phyloP scores from a whole-genome alignment of 1,284 basidiomycete species.

The Psilocybe mexicana region DNA sequence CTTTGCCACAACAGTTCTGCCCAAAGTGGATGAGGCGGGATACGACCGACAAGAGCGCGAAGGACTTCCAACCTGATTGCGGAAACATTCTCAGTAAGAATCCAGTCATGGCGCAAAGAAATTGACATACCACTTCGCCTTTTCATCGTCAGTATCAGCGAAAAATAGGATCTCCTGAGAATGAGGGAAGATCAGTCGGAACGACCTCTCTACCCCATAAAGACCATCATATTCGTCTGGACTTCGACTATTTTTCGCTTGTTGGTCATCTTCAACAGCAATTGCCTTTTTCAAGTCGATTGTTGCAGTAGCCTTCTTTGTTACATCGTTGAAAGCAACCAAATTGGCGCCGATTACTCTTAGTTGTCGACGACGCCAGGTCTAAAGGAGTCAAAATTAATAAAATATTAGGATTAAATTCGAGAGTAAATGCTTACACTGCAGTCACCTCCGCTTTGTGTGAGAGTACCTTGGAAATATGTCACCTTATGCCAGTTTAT shows the following conservation, averaged over 20 bases:
- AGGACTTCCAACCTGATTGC: conserved; percentile 76
- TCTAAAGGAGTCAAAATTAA: conserved; percentile 42
- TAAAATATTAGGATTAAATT: background rate
- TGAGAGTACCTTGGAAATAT: conserved; percentile 91
- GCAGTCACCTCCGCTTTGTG: conserved; percentile 96
- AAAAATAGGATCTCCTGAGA: conserved; percentile 87
- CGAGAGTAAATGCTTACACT: conserved; percentile 50
- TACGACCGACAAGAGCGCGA: conserved; percentile 77
- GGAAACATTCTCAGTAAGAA: conserved; percentile 5
- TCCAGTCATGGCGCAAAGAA: background rate
- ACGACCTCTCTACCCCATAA: conserved; percentile 81
- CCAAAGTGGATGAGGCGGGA: conserved; percentile 89
- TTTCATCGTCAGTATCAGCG: conserved; percentile 90
- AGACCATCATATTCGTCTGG: conserved; percentile 70
- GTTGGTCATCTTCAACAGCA: conserved; percentile 75
- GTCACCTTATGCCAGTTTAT: conserved; percentile 91
- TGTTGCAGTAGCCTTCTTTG: conserved; percentile 86
- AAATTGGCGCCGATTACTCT: conserved; percentile 86
- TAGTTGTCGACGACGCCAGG: conserved; percentile 86
- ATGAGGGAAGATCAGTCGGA: conserved; percentile 81
- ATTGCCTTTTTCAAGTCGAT: conserved; percentile 90
- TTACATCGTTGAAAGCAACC: conserved; percentile 93
- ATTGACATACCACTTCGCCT: conserved; percentile 75
- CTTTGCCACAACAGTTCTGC: conserved; percentile 85
- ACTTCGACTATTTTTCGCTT: conserved; percentile 43